A percentile compares a stretch with the other conserved stretches of the same genome.
Evolutionary conservation across 192 early-diverging fungal genomes (phyloP).

Genomic region (Jimgerdemannia flammicorona): DNA sequence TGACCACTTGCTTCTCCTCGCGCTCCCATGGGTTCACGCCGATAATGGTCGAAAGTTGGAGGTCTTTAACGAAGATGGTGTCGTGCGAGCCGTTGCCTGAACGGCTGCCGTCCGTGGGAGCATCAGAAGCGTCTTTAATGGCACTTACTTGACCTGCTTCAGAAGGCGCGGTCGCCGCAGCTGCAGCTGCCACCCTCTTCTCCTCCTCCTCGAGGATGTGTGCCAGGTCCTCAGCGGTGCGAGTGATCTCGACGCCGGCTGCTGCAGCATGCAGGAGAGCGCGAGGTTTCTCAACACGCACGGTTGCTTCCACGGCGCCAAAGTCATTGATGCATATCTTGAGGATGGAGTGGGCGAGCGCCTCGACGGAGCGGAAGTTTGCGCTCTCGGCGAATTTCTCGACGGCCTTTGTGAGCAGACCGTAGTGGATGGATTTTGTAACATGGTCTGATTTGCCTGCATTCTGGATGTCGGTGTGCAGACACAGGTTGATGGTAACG

Average conservation of each 20-base stretch:
- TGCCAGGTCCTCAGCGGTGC: conserved; percentile 55
- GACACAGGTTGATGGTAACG: conserved; percentile 71
- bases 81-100: conserved; percentile 57
- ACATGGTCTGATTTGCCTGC: conserved; percentile 81
- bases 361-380: conserved; percentile 68
- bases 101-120: conserved; percentile 32
- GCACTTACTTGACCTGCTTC: conserved; percentile 7
- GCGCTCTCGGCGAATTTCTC: conserved; percentile 72
- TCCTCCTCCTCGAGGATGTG: conserved; percentile 6
- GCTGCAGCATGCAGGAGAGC: conserved; percentile 89
- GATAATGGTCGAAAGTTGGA: conserved; percentile 81
- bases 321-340: conserved; percentile 58
- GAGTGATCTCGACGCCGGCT: conserved; percentile 85
- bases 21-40: conserved; percentile 97
- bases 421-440: conserved; percentile 81
- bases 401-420: conserved; percentile 69
- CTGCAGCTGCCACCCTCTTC: conserved; percentile 32
- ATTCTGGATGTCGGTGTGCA: conserved; percentile 69
- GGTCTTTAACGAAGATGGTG: conserved; percentile 78
- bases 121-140: background rate
- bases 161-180: conserved; percentile 29
- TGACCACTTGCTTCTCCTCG: conserved; percentile 86
- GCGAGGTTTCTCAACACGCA: conserved; percentile 78
- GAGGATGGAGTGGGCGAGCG: conserved; percentile 66
- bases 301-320: conserved; percentile 59